Conservation (phyloP, 1,284 basidiomycete species). For the Sparassis latifolia region DNA sequence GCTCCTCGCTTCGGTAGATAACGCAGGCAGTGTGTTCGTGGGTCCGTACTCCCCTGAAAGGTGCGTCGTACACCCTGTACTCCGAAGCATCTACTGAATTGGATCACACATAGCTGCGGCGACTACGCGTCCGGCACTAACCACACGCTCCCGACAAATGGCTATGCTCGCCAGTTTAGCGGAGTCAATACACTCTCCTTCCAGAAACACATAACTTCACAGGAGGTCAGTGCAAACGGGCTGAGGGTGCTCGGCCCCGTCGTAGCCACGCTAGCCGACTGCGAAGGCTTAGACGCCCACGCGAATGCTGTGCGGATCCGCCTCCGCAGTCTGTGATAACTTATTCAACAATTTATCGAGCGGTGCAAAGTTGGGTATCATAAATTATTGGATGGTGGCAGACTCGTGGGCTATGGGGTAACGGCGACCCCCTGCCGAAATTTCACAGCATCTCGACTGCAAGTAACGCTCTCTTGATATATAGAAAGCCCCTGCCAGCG, state of each 20-base stretch:
- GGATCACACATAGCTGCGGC: slow-evolving; percentile 62
- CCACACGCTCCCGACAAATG: slow-evolving; percentile 93
- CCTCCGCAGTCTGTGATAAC: slow-evolving; percentile 29
- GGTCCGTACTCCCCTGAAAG: slow-evolving; percentile 93
- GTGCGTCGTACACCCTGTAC: slow-evolving; percentile 33
- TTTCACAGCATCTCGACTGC: no score
- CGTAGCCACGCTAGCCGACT: slow-evolving; percentile 88
- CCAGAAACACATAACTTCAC: slow-evolving; percentile 98
- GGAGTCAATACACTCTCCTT: slow-evolving; percentile 97
- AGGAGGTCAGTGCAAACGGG: slow-evolving; percentile 82
- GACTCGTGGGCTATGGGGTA: no score
- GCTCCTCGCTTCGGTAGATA: slow-evolving; percentile 67
- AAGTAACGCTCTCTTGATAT: no score
- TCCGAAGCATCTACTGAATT: neutral
- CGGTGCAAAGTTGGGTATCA: neutral
- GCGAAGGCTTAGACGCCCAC: slow-evolving; percentile 93
- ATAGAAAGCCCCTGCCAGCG: no score
- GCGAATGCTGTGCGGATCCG: slow-evolving; percentile 82
- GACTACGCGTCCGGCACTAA: slow-evolving; percentile 99
- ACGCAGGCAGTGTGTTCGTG: slow-evolving; percentile 96
- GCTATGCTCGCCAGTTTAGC: slow-evolving; percentile 95
- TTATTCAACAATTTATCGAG: neutral
- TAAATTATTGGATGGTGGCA: slow-evolving; percentile 1
- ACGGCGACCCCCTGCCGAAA: no score
- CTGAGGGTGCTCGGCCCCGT: slow-evolving; percentile 80